Evolutionary conservation across 768 basidiomycete species (phyloP), one percentile per base, ranked within the genome.

Genomic region (Termitomyces sp.): DNA sequence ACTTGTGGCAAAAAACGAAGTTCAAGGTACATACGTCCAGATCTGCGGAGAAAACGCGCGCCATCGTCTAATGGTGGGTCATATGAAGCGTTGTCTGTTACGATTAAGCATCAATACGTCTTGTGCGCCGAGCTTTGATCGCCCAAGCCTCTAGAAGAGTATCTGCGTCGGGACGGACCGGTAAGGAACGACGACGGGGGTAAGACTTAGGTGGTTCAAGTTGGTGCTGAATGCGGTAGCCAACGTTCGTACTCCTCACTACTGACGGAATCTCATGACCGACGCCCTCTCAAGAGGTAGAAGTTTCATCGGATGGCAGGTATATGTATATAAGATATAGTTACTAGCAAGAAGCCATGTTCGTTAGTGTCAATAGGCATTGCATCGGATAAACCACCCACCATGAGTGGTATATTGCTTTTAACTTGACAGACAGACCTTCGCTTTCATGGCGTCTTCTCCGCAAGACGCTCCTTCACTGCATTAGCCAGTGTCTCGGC

Each of bases 401-500:
- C 61, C 58, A 59, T 55, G 27, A 41, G 18, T 55, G 42, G 37
- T 48, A 46, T 36, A 58, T 27, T 45, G 15, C 22, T 34, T 36
- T 46, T 24, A 12, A 41, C 18, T 18, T 15, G 20, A n/a, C 6
- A 9, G 13, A 9, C 27, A 13, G 13, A 22, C 15, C 51, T 30
- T 15, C 22, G 1, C 30, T 24, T 16, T 60, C 33, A 58, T 0
- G 42, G 36, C 12, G 44, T 36, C 13, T 49, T 44, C 24, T 52
- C 51, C 6, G 39, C 22, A 44, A 87, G 69, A 47, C 83, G 78
- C 57, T 85, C 80, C 64, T 85, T 82, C 39, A 91, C 84, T 54
- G 86, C 70, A 50, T 76, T 69, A 1, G 80, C 83, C 11, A 91
- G 76, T 1, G 75, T 75, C 22, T 81, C 79, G 0, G 83, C 86